A percentile compares a stretch with the other conserved stretches of the same genome.
Conservation (phyloP, 192 early-diverging fungal genomes). For the Rhizoclosmatium sp. region DNA sequence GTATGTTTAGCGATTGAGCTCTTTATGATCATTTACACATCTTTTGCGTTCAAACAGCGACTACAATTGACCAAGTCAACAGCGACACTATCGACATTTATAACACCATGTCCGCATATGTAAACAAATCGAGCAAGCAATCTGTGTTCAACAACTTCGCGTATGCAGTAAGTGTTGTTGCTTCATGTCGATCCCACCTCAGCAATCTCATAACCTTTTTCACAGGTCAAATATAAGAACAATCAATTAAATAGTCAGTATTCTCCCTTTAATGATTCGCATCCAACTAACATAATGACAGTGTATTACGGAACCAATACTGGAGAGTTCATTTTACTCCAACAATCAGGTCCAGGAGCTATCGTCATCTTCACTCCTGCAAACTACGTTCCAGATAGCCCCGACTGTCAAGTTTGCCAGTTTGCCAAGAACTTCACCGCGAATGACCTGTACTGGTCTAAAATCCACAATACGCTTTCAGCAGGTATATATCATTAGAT, state of each 20-base stretch:
- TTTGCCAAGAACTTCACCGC: neutral
- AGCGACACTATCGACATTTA: neutral
- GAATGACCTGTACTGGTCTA: neutral
- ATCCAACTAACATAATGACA: neutral
- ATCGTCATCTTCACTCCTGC: neutral
- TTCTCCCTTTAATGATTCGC: neutral
- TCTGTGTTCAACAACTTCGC: conserved; percentile 6
- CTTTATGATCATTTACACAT: neutral
- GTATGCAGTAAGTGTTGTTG: neutral
- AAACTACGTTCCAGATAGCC: neutral
- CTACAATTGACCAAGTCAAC: neutral
- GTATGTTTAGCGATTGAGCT: neutral
- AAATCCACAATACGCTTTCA: neutral
- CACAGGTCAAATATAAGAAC: conserved; percentile 4
- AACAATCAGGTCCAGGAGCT: neutral
- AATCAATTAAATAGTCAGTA: neutral
- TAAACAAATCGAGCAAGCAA: neutral
- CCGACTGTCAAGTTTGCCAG: neutral
- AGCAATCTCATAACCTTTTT: neutral
- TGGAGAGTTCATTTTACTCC: neutral
- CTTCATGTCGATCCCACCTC: neutral
- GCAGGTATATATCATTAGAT: neutral
- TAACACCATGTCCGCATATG: neutral
- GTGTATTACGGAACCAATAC: neutral
- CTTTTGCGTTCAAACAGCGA: neutral